Conservation (phyloP, 1,284 basidiomycete species). For the Schizophyllum commune region DNA sequence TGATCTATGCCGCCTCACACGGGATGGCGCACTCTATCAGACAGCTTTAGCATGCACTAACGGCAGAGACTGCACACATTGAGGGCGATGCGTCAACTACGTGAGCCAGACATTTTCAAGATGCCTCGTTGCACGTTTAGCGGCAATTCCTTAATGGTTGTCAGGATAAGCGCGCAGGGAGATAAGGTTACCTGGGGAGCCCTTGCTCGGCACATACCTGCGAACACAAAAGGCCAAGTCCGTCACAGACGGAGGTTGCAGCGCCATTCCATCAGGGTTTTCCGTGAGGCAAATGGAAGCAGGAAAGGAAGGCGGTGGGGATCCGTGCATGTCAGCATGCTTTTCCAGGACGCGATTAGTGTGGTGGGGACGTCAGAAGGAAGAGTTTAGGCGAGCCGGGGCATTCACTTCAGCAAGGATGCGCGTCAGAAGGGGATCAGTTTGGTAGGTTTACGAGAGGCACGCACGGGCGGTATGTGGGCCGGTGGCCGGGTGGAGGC, state of each 20-base stretch:
- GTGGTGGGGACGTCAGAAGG: background rate
- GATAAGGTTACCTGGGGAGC: too few species aligned
- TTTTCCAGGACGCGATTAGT: background rate
- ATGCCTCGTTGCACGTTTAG: background rate
- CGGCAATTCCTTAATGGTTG: background rate
- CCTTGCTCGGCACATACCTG: too few species aligned
- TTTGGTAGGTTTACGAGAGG: background rate
- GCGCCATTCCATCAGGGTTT: background rate
- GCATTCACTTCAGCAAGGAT: background rate
- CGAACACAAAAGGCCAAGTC: too few species aligned
- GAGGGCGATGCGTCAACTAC: background rate
- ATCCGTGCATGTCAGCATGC: background rate
- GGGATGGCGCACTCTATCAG: background rate
- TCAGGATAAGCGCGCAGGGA: background rate
- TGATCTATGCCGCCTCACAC: too few species aligned
- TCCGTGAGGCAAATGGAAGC: background rate
- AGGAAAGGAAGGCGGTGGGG: background rate
- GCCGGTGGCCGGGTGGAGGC: background rate
- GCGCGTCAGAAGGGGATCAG: background rate
- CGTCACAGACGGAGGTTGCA: too few species aligned
- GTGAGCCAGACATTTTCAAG: background rate
- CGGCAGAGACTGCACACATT: background rate
- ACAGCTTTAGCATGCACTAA: background rate
- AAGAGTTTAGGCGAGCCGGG: background rate
- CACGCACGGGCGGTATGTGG: background rate